Base-by-base conservation (phyloP, 140 eudicot genomes). In the Stevia rebaudiana region DNA sequence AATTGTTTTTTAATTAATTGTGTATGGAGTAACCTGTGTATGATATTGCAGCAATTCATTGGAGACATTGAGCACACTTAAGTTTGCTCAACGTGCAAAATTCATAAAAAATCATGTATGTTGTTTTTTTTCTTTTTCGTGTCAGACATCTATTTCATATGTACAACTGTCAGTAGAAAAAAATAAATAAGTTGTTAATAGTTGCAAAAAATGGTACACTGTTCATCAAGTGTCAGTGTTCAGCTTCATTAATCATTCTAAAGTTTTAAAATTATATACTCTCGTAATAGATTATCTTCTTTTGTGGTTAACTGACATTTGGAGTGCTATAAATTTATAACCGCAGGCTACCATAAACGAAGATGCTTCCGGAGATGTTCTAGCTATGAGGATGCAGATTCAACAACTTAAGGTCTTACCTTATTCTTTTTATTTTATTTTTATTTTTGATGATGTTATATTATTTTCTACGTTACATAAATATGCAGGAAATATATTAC, bases 311-410 rank as follows among this genome's bases (percentile, higher is more conserved):
- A 52, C 42, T 62, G 63, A 72, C 43, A 30, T 41, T 11, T 31
- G 43, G 8, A 11, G 58, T 11, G 25, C 17, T 55, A 30, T 41
- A 37, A 44, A 46, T 46, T 63, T 71, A 46, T 51, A 41, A 37
- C 41, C 42, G 64, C 66, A 94, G 99, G 99, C 99, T 68, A 85
- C 91, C 55, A 83, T 94, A 31, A 94, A 94, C 67, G 99, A 94
- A 75, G 99, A 94, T 75, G 97, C 99, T 78, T 94, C 99, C 62
- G 99, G 99, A 70, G 99, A 94, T 59, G 99, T 94, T 49, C 86
- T 94, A 77, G 97, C 95, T 59, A 86, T 94, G 95, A 78, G 95
- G 80, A 71, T 83, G 79, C 97, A 94, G 70, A 94, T 85, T 75
- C 97, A 88, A 74, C 88, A 88, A 63, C 83, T 94, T 42, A 94